These are phyloP conservation scores for Fusarium pseudonygamai DNA, from an alignment of 2,329 filamentous ascomycete genomes.

Conservation along the genomic window DNA sequence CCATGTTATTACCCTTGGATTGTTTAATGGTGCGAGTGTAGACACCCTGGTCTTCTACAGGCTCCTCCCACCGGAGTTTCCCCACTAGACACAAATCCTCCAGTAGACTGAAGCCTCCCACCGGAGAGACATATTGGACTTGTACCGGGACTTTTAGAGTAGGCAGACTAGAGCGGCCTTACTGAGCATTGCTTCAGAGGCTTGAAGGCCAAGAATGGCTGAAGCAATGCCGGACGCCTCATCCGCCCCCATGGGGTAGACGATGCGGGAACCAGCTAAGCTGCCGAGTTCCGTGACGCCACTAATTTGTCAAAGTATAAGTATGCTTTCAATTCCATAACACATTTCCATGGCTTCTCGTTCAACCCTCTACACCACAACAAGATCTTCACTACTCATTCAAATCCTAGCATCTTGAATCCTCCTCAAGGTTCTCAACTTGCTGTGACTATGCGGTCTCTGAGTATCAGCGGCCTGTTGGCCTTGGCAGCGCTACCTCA, in stretches of 20 bases:
- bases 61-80: neutral
- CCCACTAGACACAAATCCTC: neutral
- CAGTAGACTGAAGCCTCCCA: neutral
- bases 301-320: neutral
- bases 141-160: neutral
- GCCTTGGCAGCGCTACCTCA: neutral
- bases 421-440: neutral
- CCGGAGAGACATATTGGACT: neutral
- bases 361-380: neutral
- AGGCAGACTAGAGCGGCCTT: neutral
- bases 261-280: neutral
- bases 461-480: neutral
- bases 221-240: neutral
- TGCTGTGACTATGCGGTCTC: neutral
- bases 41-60: neutral
- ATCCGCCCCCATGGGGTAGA: neutral
- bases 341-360: accelerated
- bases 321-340: neutral
- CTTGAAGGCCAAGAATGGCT: too few relatives aligned
- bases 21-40: neutral
- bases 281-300: neutral
- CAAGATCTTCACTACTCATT: neutral
- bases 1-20: neutral
- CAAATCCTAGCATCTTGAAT: neutral
- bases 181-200: neutral